A percentile compares a stretch with the other conserved stretches of the same genome.
Conservation (phyloP, 2,329 filamentous ascomycete genomes). For the Nannizziopsis arthrosporioides region DNA sequence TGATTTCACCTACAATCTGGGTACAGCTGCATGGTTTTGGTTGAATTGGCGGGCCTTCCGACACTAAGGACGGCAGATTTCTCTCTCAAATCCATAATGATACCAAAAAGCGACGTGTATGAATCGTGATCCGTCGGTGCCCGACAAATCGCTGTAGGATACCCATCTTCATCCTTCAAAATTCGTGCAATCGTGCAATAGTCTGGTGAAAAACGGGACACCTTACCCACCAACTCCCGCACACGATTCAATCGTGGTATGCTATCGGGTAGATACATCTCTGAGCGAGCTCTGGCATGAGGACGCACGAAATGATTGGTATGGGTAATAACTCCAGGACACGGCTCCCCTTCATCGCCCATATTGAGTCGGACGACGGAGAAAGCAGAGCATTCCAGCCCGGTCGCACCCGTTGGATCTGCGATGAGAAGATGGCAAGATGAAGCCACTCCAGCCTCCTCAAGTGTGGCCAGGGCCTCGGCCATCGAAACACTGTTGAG, state of each 20-base stretch:
- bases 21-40: conserved; percentile 21
- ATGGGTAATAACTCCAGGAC: conserved; percentile 18
- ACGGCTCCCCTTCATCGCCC: conserved; percentile 11
- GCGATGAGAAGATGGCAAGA: conserved; percentile 46
- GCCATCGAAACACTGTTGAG: conserved; percentile 38
- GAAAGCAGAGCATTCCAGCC: conserved; percentile 38
- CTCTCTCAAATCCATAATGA: conserved; percentile 31
- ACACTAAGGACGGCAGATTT: conserved; percentile 24
- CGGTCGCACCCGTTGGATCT: conserved; percentile 29
- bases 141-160: conserved; percentile 26
- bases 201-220: conserved; percentile 14
- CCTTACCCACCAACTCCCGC: conserved; percentile 17
- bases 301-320: conserved; percentile 24
- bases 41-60: conserved; percentile 24
- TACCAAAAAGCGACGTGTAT: conserved; percentile 28
- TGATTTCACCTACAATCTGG: conserved; percentile 11
- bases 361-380: conserved; percentile 16
- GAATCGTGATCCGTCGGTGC: conserved; percentile 20
- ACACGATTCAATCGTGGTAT: conserved; percentile 21
- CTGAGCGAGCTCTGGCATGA: conserved; percentile 15
- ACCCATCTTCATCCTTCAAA: conserved; percentile 26
- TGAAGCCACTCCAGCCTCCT: conserved; percentile 40
- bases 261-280: conserved; percentile 19
- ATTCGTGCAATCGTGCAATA: conserved; percentile 19
- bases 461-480: conserved; percentile 37